phyloP scores from a whole-genome alignment of 306 rosid species.

The Quercus agrifolia region DNA sequence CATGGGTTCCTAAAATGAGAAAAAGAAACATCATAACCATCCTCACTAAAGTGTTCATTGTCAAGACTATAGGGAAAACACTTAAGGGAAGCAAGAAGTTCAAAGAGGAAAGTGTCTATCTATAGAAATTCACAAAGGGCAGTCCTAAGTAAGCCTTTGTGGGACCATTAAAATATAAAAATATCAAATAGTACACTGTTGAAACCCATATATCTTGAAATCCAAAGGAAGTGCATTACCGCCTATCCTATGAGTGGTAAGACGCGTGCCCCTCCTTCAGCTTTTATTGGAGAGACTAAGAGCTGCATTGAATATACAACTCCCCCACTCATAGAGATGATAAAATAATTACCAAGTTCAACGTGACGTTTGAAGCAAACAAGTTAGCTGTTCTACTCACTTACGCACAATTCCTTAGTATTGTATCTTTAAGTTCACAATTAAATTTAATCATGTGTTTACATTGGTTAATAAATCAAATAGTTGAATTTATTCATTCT shows the following conservation, averaged over 20 bases:
- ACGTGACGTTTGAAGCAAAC: not conserved
- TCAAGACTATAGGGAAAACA: not conserved
- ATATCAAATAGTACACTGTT: not conserved
- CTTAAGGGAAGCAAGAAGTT: not conserved
- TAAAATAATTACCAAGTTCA: not conserved
- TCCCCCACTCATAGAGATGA: not conserved
- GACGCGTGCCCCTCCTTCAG: not conserved
- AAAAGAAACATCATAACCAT: slow-evolving; percentile 30
- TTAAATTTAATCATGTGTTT: too few species aligned
- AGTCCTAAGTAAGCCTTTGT: not conserved
- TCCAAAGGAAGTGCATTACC: not conserved
- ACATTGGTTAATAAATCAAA: too few species aligned
- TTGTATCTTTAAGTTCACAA: too few species aligned
- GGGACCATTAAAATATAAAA: not conserved
- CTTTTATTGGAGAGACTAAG: not conserved
- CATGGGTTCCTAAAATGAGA: slow-evolving; percentile 25
- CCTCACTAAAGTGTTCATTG: slow-evolving; percentile 16
- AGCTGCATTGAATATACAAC: not conserved
- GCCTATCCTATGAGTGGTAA: not conserved
- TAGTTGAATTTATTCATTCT: too few species aligned
- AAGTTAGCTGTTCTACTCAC: too few species aligned
- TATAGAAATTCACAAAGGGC: not conserved
- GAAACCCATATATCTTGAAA: not conserved
- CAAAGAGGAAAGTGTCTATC: too few species aligned
- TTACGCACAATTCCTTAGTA: too few species aligned